Percentiles rank a stretch among this genome's conserved stretches.
phyloP scores from a whole-genome alignment of 2,329 filamentous ascomycete species.

The Paecilomyces formosus region DNA sequence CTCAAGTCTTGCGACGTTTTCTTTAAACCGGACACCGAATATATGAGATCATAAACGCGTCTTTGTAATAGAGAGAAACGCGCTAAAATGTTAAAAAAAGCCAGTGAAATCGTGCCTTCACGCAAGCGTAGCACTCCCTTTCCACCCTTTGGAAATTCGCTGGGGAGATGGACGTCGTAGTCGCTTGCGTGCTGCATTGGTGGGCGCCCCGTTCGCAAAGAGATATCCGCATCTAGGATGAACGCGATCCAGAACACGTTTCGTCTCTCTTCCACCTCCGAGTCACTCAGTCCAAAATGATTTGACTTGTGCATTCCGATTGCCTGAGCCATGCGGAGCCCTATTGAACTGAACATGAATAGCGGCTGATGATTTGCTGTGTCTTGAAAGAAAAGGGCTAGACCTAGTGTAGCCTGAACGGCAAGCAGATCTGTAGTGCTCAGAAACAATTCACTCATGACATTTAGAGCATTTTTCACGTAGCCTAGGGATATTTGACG shows the following conservation, averaged over 20 bases:
- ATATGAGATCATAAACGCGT: neutral
- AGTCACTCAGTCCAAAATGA: neutral
- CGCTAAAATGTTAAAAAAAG: neutral
- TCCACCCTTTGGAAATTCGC: neutral
- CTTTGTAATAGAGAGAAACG: neutral
- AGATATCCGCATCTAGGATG: slow-evolving; percentile 16
- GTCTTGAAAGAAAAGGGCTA: neutral
- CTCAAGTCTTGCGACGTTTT: neutral
- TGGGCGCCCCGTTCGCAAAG: slow-evolving; percentile 11
- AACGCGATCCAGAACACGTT: slow-evolving; percentile 15
- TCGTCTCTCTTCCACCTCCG: slow-evolving; percentile 7
- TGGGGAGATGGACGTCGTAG: slow-evolving; percentile 9
- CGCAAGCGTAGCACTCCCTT: neutral
- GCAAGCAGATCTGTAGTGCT: neutral
- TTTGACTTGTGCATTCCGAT: neutral
- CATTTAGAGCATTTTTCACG: neutral
- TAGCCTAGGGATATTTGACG: neutral
- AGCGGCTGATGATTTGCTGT: neutral
- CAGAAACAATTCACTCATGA: neutral
- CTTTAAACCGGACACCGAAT: neutral
- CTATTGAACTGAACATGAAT: neutral
- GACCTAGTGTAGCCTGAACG: neutral
- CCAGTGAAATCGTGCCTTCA: neutral
- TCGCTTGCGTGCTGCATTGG: slow-evolving; percentile 11
- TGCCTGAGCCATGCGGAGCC: neutral